phyloP scores from a whole-genome alignment of 768 basidiomycete species.

The Goffeauzyma gilvescens region DNA sequence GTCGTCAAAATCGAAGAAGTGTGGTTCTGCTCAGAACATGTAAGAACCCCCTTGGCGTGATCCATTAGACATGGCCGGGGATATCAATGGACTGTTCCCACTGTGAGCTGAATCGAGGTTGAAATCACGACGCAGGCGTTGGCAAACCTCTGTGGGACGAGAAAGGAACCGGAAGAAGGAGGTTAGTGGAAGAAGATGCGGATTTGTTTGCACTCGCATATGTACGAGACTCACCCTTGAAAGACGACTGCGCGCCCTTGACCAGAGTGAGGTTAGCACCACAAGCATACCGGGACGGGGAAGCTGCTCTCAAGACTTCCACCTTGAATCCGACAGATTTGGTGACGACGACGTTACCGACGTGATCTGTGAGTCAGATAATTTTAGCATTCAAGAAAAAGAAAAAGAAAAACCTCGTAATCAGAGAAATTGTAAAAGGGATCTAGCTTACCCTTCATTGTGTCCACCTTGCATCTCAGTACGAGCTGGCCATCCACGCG shows the following conservation, averaged over 20 bases:
- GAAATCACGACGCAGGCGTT: slow-evolving; percentile 3
- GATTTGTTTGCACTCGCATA: background rate
- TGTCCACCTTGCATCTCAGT: slow-evolving; percentile 59
- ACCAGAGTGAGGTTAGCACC: slow-evolving; percentile 55
- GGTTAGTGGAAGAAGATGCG: background rate
- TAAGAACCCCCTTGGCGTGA: too few relatives aligned
- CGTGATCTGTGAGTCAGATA: slow-evolving; percentile 33
- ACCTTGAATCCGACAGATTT: slow-evolving; percentile 53
- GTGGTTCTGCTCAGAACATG: too few relatives aligned
- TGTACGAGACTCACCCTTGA: slow-evolving; percentile 38
- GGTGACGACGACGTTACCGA: slow-evolving; percentile 34
- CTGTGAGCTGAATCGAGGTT: slow-evolving; percentile 6
- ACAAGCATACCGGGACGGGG: slow-evolving; percentile 39
- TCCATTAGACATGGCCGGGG: too few relatives aligned
- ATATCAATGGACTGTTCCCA: too few relatives aligned
- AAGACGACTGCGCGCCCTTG: slow-evolving; percentile 65
- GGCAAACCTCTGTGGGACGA: slow-evolving; percentile 1
- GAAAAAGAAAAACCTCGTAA: background rate
- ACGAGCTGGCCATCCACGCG: slow-evolving; percentile 46
- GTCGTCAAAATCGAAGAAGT: too few relatives aligned
- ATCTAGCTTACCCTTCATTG: slow-evolving; percentile 36
- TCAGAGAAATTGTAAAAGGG: background rate
- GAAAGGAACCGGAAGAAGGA: background rate
- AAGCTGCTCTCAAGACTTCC: slow-evolving; percentile 42
- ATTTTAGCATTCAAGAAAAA: background rate